Evolutionary conservation across 2,329 filamentous ascomycete species (phyloP).

Genomic region (Bipolaris victoriae): DNA sequence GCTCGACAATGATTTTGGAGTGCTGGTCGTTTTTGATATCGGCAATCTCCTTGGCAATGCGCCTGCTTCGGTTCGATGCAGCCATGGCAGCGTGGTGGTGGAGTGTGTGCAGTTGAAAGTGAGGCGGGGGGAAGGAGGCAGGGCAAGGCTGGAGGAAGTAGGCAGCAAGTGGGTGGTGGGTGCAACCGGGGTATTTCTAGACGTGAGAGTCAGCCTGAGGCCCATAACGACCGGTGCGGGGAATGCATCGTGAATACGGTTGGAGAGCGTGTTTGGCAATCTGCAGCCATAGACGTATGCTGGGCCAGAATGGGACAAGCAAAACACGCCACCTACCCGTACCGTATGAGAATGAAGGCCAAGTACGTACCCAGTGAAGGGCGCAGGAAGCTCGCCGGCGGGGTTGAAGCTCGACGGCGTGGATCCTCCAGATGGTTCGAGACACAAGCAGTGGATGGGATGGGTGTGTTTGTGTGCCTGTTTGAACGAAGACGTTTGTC

Average conservation of each 20-base stretch:
- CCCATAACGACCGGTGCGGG: slow-evolving; percentile 4
- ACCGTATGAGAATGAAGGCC: neutral
- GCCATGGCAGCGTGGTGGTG: slow-evolving; percentile 52
- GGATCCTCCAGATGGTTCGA: neutral
- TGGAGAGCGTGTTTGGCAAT: slow-evolving; percentile 14
- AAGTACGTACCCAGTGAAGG: slow-evolving; percentile 17
- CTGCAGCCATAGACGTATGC: neutral
- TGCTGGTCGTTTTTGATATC: slow-evolving; percentile 76
- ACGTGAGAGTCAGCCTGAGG: slow-evolving; percentile 18
- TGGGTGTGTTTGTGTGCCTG: neutral
- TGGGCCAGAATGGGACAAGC: neutral
- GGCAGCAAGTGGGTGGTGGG: slow-evolving; percentile 13
- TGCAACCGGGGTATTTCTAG: slow-evolving; percentile 12
- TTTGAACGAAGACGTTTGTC: slow-evolving; percentile 1
- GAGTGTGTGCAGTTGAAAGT: slow-evolving; percentile 3
- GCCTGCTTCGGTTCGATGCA: slow-evolving; percentile 61
- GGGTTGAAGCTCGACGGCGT: slow-evolving; percentile 10
- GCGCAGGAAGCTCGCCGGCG: slow-evolving; percentile 21
- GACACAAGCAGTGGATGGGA: neutral
- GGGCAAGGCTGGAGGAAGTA: slow-evolving; percentile 4
- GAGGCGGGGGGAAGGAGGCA: slow-evolving; percentile 9
- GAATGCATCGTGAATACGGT: slow-evolving; percentile 17
- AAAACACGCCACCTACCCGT: neutral
- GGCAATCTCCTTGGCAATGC: slow-evolving; percentile 75
- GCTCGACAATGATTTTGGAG: slow-evolving; percentile 76